Evolutionary conservation across 345 rosid genomes (phyloP).

Genomic region (Clarkia xantiana): DNA sequence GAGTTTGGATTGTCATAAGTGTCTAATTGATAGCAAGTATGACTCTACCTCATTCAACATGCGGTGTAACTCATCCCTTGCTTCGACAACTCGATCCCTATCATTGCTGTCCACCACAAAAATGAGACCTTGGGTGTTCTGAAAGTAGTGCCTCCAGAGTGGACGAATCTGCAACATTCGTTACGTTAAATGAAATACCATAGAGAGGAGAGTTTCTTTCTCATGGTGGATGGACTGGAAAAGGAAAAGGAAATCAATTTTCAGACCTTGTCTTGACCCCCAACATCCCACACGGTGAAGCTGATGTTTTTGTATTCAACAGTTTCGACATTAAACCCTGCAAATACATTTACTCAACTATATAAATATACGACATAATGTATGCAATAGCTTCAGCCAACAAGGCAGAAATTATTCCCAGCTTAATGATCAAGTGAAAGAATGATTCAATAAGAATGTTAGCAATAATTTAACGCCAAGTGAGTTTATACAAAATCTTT

Average conservation of each 20-base stretch:
- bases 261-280: conserved; percentile 79
- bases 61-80: conserved; percentile 81
- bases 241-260: background rate
- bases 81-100: conserved; percentile 59
- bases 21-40: background rate
- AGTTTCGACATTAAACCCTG: conserved; percentile 85
- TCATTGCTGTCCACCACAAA: conserved; percentile 87
- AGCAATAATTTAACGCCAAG: too few species aligned
- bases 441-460: too few species aligned
- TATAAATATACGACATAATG: background rate
- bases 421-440: too few species aligned
- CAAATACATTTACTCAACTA: background rate
- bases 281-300: conserved; percentile 94
- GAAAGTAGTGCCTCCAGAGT: conserved; percentile 87
- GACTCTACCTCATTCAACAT: conserved; percentile 69
- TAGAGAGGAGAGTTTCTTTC: background rate
- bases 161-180: conserved; percentile 55
- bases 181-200: background rate
- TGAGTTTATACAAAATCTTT: too few species aligned
- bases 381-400: background rate
- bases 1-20: too few species aligned
- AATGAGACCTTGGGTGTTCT: conserved; percentile 76
- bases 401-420: too few species aligned
- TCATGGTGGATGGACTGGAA: background rate
- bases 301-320: conserved; percentile 88